Evolutionary conservation across 352 stramenopile genomes (phyloP), one percentile per base, ranked within the genome.

Genomic region (Pythium oligandrum): DNA sequence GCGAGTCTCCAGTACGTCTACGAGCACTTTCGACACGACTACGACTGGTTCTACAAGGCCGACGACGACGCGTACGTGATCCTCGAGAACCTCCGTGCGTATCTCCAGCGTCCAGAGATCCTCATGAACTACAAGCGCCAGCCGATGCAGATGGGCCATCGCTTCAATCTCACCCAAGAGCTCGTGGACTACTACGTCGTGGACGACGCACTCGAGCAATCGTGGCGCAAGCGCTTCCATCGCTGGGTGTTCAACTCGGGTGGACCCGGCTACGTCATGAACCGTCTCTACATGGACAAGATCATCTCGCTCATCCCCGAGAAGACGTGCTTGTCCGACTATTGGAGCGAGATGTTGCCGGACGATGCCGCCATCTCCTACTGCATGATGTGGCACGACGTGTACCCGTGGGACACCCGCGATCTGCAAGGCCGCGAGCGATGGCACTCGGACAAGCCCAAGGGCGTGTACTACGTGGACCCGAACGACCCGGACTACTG

Each of bases 1-100:
- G 73, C 66, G 17, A 90, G 68, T 44, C 60, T 93, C 31, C 61
- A 70, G 34, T 90, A 90, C 55, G 74, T 90, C 26, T 73, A 89
- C 64, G 44, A 76, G 37, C 63, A 76, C 59, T 90, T 84, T 46
- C 83, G 79, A 3, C 71, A 93, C 64, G 78, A 83, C 30, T 93
- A 75, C 50, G 79, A 93, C 65, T 93, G 83, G 83, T 90, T 93
- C 55, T 93, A 93, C 67, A 93, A 93, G 55, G 73, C 75, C 1
- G 83, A 93, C 48, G 83, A 93, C 61, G 83, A 93, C 51, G 79
- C 83, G 4, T 93, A 86, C 53, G 78, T 93, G n/a, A 66, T 93
- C 33, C 43, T 90, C 44, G 79, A 93, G 52, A 93, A 93, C 55
- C 62, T 93, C 49, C 66, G 73, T 5, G 54, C 68, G n/a, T 92